Evolutionary conservation across 306 rosid genomes (phyloP).

Genomic region (Glycine latifolia): DNA sequence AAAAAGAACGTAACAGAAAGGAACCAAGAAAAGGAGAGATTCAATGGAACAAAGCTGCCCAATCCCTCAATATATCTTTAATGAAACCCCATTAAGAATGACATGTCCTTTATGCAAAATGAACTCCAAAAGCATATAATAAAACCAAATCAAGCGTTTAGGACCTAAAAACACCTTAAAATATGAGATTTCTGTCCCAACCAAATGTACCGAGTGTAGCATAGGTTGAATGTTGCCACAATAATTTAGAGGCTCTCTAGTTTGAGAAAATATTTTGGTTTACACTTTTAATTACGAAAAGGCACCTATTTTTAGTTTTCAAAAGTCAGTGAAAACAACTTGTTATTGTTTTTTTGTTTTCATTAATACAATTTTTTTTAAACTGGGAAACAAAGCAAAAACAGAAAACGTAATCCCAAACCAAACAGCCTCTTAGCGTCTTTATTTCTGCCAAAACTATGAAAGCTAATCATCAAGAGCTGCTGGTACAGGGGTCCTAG

Average conservation of each 20-base stretch:
- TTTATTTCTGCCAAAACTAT: background rate
- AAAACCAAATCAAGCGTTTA: background rate
- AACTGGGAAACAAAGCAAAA: background rate
- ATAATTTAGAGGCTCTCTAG: background rate
- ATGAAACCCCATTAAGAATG: conserved; percentile 6
- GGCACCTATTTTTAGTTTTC: background rate
- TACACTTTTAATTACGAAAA: background rate
- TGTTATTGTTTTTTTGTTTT: background rate
- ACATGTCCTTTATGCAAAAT: background rate
- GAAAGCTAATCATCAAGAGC: background rate
- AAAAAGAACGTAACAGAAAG: background rate
- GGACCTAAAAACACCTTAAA: background rate
- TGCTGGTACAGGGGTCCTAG: background rate
- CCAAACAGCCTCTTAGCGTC: background rate
- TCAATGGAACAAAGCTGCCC: background rate
- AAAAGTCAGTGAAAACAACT: background rate
- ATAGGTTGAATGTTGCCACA: background rate
- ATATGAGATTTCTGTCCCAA: background rate
- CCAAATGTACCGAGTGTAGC: background rate
- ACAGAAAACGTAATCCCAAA: background rate
- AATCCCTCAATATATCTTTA: background rate
- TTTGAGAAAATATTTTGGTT: background rate
- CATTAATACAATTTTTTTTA: background rate
- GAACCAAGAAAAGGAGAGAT: background rate
- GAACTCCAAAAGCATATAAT: background rate